Percentiles rank a stretch among this genome's conserved stretches.
Evolutionary conservation across 2,329 filamentous ascomycete genomes (phyloP).

Genomic region (Capronia americana): DNA sequence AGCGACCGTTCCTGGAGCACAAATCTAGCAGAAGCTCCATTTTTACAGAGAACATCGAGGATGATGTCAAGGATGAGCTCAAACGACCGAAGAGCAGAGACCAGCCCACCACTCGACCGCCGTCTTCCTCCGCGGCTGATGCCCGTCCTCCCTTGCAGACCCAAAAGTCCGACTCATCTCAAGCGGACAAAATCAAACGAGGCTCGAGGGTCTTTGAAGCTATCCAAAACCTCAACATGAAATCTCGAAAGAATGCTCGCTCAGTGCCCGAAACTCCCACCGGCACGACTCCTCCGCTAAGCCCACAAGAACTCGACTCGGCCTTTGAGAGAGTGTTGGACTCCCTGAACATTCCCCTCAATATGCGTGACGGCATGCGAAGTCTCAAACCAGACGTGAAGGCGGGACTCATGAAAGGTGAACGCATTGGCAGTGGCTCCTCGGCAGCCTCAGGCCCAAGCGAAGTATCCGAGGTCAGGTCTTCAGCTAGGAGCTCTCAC

Average conservation of each 20-base stretch:
- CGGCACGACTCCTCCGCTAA: constrained; percentile 24
- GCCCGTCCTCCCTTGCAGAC: constrained; percentile 14
- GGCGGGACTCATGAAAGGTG: constrained; percentile 90
- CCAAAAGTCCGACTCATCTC: constrained; percentile 27
- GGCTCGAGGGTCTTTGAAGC: constrained; percentile 39
- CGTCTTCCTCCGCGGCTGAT: constrained; percentile 23
- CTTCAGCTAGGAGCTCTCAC: constrained; percentile 39
- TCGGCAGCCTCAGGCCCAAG: constrained; percentile 57
- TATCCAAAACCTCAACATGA: constrained; percentile 38
- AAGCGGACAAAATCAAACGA: constrained; percentile 35
- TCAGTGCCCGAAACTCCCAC: constrained; percentile 12
- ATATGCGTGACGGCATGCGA: constrained; percentile 94
- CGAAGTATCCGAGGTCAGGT: constrained; percentile 46
- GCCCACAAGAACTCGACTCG: constrained; percentile 38
- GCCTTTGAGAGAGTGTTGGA: constrained; percentile 63
- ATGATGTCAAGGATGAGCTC: constrained; percentile 38
- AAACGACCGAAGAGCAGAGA: constrained; percentile 33
- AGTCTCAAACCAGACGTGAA: constrained; percentile 89
- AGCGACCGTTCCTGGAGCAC: constrained; percentile 40
- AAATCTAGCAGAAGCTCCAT: constrained; percentile 41
- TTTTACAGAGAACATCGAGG: constrained; percentile 41
- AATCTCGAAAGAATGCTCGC: constrained; percentile 23
- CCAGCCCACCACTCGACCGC: constrained; percentile 23
- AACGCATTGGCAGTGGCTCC: constrained; percentile 72
- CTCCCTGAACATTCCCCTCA: constrained; percentile 88